These are phyloP conservation scores for Leishmania tarentolae DNA, from an alignment of 208 protist genomes.

Conservation along the genomic window DNA sequence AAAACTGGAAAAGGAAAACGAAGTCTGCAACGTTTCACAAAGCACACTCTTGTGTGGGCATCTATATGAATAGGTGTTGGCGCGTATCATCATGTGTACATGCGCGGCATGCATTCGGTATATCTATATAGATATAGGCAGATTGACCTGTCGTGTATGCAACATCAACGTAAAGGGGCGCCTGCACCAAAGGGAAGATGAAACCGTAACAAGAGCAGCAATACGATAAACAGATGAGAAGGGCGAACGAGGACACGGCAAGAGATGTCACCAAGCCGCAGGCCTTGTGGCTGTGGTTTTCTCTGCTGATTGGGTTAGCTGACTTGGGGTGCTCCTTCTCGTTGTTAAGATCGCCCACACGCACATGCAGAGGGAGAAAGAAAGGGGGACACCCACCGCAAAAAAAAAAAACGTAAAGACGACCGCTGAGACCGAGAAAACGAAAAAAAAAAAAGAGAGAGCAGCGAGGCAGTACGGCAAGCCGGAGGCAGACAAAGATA, in stretches of 20 bases:
- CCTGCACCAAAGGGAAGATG: neutral
- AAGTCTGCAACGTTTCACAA: neutral
- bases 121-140: neutral
- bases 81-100: neutral
- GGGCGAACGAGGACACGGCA: neutral
- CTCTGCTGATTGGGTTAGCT: neutral
- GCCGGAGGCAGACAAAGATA: neutral
- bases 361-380: too few species aligned
- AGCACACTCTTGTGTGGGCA: neutral
- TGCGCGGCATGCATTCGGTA: neutral
- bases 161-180: neutral
- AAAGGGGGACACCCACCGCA: too few species aligned
- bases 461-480: neutral
- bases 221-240: neutral
- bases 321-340: neutral
- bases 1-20: neutral
- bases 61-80: neutral
- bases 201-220: neutral
- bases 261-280: neutral
- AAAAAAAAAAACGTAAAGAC: neutral
- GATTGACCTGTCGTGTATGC: neutral
- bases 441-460: neutral
- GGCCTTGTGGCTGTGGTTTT: neutral
- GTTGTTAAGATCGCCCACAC: too few species aligned
- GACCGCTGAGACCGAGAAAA: neutral